Conservation (phyloP, 768 basidiomycete species). For the Leccinum ochraceum region DNA sequence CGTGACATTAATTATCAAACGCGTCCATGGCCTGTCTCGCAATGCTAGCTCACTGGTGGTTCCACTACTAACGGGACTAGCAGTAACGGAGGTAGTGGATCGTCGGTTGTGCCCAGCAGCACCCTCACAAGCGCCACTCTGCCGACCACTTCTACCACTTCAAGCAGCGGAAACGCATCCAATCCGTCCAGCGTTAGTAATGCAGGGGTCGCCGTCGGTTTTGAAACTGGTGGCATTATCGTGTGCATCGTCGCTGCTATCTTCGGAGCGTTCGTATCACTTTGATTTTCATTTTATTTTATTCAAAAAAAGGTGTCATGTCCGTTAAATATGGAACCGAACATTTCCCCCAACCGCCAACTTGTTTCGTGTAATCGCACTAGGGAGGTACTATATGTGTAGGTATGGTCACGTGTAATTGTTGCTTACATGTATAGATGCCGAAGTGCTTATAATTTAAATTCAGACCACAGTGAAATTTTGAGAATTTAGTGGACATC, state of each 20-base stretch:
- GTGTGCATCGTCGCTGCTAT: conserved; percentile 13
- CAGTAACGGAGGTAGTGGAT: background rate
- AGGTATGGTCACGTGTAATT: background rate
- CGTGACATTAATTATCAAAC: background rate
- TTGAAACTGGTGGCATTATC: conserved; percentile 3
- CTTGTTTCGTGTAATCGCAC: background rate
- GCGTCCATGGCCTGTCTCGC: background rate
- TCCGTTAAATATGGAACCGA: too few relatives aligned
- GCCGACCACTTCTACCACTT: background rate
- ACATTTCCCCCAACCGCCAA: background rate
- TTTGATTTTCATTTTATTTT: conserved; percentile 4
- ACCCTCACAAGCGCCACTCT: background rate
- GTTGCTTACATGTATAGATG: background rate
- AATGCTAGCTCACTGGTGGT: conserved; percentile 11
- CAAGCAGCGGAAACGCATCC: background rate
- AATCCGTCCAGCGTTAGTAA: background rate
- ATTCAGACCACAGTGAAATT: too few relatives aligned
- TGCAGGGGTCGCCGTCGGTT: conserved; percentile 2
- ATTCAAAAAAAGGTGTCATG: background rate
- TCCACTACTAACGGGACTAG: conserved; percentile 6
- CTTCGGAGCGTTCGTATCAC: conserved; percentile 9
- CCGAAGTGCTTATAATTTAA: background rate
- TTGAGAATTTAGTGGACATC: too few relatives aligned
- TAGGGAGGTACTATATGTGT: background rate
- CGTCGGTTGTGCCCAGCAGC: background rate